Conservation (phyloP, 2,329 filamentous ascomycete species). For the Curvularia verruculosa region DNA sequence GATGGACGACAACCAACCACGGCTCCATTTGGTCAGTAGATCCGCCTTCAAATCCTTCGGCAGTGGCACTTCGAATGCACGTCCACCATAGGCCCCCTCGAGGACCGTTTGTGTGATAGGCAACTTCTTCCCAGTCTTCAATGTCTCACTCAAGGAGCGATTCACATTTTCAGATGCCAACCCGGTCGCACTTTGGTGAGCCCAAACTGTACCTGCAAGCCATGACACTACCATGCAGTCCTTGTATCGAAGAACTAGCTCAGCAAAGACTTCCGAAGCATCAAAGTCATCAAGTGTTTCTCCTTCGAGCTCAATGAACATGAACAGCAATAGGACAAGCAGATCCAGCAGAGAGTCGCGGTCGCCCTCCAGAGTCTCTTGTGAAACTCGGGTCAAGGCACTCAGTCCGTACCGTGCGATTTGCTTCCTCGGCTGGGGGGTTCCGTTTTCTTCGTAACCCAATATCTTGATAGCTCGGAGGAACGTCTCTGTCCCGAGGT, state of each 20-base stretch:
- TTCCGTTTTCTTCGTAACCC: slow-evolving; percentile 46
- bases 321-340: slow-evolving; percentile 80
- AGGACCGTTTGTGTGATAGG: slow-evolving; percentile 46
- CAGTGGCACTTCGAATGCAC: slow-evolving; percentile 40
- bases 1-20: slow-evolving; percentile 52
- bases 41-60: slow-evolving; percentile 35
- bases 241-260: slow-evolving; percentile 59
- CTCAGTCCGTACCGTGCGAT: slow-evolving; percentile 79
- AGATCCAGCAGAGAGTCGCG: slow-evolving; percentile 80
- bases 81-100: slow-evolving; percentile 43
- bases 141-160: slow-evolving; percentile 31
- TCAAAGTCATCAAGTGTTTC: slow-evolving; percentile 73
- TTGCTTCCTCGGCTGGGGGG: slow-evolving; percentile 52
- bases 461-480: slow-evolving; percentile 58
- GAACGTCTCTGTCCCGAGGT: slow-evolving; percentile 59
- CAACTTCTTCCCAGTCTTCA: slow-evolving; percentile 34
- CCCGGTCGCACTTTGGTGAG: slow-evolving; percentile 38
- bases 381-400: slow-evolving; percentile 74
- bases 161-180: slow-evolving; percentile 35
- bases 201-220: slow-evolving; percentile 44
- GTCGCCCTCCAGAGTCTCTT: slow-evolving; percentile 77
- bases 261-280: slow-evolving; percentile 64
- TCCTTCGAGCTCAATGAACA: slow-evolving; percentile 70
- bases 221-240: slow-evolving; percentile 46
- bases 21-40: slow-evolving; percentile 55